Evolutionary conservation across 805 yeast species (phyloP), one percentile per base, ranked within the genome.

Genomic region (Kluyveromyces siamensis): DNA sequence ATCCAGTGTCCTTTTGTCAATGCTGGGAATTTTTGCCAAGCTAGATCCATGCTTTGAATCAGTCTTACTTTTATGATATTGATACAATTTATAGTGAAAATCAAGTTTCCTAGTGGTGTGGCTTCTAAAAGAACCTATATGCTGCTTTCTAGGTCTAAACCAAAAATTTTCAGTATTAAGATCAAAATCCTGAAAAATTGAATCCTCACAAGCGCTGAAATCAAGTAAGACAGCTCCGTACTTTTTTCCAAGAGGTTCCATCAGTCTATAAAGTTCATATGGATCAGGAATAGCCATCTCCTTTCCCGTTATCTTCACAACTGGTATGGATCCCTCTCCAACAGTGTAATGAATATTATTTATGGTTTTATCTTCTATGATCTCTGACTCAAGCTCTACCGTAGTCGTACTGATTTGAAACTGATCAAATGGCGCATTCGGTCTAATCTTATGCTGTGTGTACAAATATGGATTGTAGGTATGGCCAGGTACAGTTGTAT

Each of bases 1-100:
- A 64, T 86, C 90, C 40, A 86, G 62, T 1, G 81, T 76, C 47
- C 84, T 68, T 54, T 79, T 80, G 56, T 84, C 87, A 27, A 84
- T 79, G 55, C 77, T 73, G 1, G 93, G 93, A 10, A 83, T 62
- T 55, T 77, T 80, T 27, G 62, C 53, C 10, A 70, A 48, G 11
- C 40, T 44, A 13, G 50, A 47, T n/a, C 39, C 42, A 7, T 39
- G 36, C 21, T 55, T 52, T n/a, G 68, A 69, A 9, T 49, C 56
- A 11, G 53, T 58, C 21, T 54, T 55, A 17, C 35, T 37, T 30
- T 53, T 48, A 46, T 76, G 80, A 54, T 73, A 77, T 8, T 66
- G 58, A 33, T 71, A 62, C 38, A 83, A 65, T 27, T 71, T 72
- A 27, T 60, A 59, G 54, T 80, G 75, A 54, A 83, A 82, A 21